A percentile compares a stretch with the other conserved stretches of the same genome.
These are phyloP conservation scores for Venturia effusa DNA, from an alignment of 2,329 filamentous ascomycete species.

Conservation along the genomic window DNA sequence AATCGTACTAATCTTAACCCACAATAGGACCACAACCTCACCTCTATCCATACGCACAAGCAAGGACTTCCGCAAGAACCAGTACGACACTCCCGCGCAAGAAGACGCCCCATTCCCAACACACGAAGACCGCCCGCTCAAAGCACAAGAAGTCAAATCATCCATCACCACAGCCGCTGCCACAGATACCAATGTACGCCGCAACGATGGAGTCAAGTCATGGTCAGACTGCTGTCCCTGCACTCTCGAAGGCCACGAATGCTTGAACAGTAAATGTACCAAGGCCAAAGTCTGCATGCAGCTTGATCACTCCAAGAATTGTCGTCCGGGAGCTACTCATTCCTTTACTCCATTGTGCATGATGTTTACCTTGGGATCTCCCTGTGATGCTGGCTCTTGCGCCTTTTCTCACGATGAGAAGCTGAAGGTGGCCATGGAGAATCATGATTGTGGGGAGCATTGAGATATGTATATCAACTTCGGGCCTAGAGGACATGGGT, in stretches of 20 bases:
- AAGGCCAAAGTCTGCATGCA: conserved; percentile 2
- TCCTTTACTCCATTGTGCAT: not conserved
- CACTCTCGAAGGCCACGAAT: not conserved
- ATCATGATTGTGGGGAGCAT: not conserved
- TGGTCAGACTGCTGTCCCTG: not conserved
- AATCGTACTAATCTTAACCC: not conserved
- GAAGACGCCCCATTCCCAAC: not conserved
- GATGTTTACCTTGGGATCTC: not conserved
- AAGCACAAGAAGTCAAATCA: not conserved
- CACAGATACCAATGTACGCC: not conserved
- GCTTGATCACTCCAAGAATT: not conserved
- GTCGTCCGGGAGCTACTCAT: not conserved
- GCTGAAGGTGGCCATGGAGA: not conserved
- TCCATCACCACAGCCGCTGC: not conserved
- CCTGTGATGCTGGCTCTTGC: not conserved
- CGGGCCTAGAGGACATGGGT: not conserved
- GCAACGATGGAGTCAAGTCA: not conserved
- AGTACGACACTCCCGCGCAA: not conserved
- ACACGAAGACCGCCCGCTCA: not conserved
- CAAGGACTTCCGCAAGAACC: not conserved
- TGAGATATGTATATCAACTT: not conserved
- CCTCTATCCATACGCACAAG: not conserved
- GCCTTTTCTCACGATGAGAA: not conserved
- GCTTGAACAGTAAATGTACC: not conserved
- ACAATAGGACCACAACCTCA: not conserved